A percentile compares a stretch with the other conserved stretches of the same genome.
phyloP scores from a whole-genome alignment of 2,329 filamentous ascomycete genomes.

The Cadophora sp. region DNA sequence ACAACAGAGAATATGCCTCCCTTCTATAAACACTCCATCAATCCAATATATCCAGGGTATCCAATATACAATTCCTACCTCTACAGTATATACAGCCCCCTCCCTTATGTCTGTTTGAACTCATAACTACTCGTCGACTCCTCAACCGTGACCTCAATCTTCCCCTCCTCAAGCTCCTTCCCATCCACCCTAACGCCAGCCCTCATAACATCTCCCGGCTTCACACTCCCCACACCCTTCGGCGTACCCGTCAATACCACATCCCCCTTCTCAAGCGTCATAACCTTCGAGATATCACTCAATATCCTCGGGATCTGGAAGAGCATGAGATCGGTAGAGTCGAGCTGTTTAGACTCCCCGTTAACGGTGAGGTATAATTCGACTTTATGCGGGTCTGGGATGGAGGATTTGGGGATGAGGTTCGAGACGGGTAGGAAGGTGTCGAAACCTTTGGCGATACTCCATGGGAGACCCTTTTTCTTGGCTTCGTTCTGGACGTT shows the following conservation, averaged over 20 bases:
- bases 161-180: slow-evolving; percentile 83
- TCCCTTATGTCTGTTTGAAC: slow-evolving; percentile 73
- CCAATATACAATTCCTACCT: slow-evolving; percentile 23
- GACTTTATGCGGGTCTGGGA: slow-evolving; percentile 87
- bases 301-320: slow-evolving; percentile 88
- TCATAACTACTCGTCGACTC: slow-evolving; percentile 80
- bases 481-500: slow-evolving; percentile 97
- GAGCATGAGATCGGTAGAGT: slow-evolving; percentile 93
- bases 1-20: background rate
- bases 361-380: slow-evolving; percentile 90
- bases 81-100: background rate
- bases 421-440: slow-evolving; percentile 91
- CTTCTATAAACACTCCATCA: background rate
- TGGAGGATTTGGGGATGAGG: slow-evolving; percentile 78
- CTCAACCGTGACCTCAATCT: slow-evolving; percentile 82
- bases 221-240: slow-evolving; percentile 89
- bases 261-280: slow-evolving; percentile 92
- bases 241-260: slow-evolving; percentile 96
- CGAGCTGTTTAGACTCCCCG: slow-evolving; percentile 76
- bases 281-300: slow-evolving; percentile 91
- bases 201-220: slow-evolving; percentile 84
- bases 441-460: slow-evolving; percentile 96
- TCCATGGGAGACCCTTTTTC: slow-evolving; percentile 95
- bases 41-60: slow-evolving; percentile 19
- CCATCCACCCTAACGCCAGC: slow-evolving; percentile 82